A percentile compares a stretch with the other conserved stretches of the same genome.
These are phyloP conservation scores for Mucor lusitanicus DNA, from an alignment of 371 early-diverging fungal species.

Conservation along the genomic window DNA sequence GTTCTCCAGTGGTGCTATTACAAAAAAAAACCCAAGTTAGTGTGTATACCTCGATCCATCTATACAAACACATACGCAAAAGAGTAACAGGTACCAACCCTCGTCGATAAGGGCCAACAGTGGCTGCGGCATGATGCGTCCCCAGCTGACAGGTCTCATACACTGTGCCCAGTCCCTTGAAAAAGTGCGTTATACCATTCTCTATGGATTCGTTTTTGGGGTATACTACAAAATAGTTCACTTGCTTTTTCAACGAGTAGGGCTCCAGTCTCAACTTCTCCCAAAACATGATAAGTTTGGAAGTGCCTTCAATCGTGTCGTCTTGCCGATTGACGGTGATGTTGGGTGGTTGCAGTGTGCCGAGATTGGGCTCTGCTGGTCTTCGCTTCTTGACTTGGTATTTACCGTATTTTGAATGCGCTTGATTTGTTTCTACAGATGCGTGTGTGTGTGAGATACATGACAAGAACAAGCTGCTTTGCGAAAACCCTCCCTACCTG, in stretches of 20 bases:
- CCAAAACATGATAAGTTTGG: slow-evolving; percentile 61
- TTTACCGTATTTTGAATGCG: slow-evolving; percentile 65
- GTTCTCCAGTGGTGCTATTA: slow-evolving; percentile 27
- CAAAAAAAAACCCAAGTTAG: neutral
- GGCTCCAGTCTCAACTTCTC: slow-evolving; percentile 57
- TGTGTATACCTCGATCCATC: no score
- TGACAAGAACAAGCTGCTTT: neutral
- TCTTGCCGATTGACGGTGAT: slow-evolving; percentile 63
- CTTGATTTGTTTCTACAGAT: slow-evolving; percentile 51
- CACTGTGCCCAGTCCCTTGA: slow-evolving; percentile 52
- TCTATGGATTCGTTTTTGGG: slow-evolving; percentile 55
- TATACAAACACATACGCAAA: slow-evolving; percentile 33
- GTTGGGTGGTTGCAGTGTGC: slow-evolving; percentile 51
- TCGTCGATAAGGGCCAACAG: slow-evolving; percentile 41
- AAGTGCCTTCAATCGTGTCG: slow-evolving; percentile 59
- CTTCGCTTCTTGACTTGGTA: slow-evolving; percentile 64
- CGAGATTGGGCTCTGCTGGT: slow-evolving; percentile 57
- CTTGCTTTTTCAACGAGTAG: slow-evolving; percentile 42
- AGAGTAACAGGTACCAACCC: slow-evolving; percentile 56
- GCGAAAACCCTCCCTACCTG: slow-evolving; percentile 27
- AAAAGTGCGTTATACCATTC: slow-evolving; percentile 43
- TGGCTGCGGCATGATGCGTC: slow-evolving; percentile 54
- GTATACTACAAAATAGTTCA: slow-evolving; percentile 57
- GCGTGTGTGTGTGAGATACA: no score
- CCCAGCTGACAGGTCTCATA: slow-evolving; percentile 61